A percentile compares a stretch with the other conserved stretches of the same genome.
Evolutionary conservation across 768 basidiomycete species (phyloP).

Genomic region (Leccinum olivaceopallidum): DNA sequence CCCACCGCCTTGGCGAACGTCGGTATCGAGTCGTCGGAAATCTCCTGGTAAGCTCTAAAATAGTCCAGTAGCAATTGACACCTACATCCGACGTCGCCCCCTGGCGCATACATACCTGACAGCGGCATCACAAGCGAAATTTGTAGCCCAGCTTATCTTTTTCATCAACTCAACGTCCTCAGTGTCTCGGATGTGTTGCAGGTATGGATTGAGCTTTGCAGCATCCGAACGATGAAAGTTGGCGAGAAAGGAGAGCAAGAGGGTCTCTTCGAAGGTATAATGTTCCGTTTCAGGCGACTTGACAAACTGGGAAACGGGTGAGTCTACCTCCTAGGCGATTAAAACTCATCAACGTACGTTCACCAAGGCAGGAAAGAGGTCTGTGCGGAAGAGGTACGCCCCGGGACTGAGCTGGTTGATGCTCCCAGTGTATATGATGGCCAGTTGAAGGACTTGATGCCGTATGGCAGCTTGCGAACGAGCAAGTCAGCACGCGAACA

Average conservation of each 20-base stretch:
- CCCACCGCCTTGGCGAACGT: constrained; percentile 52
- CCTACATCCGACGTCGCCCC: neutral
- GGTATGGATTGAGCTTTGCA: constrained; percentile 66
- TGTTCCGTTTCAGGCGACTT: no score
- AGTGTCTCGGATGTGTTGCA: constrained; percentile 24
- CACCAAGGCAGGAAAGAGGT: no score
- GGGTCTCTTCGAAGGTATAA: no score
- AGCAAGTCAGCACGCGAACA: no score
- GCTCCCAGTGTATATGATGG: no score
- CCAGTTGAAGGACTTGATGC: no score
- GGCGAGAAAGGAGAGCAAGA: constrained; percentile 48
- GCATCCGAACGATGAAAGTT: constrained; percentile 77
- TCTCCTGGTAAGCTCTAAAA: constrained; percentile 55
- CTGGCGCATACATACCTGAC: constrained; percentile 44
- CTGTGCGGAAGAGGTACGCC: no score
- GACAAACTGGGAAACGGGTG: no score
- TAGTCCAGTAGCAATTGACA: neutral
- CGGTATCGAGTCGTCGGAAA: constrained; percentile 52
- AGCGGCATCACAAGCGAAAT: constrained; percentile 50
- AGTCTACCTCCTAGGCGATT: no score
- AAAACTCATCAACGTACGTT: no score
- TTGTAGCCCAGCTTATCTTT: constrained; percentile 57
- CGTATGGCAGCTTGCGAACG: no score
- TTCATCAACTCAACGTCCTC: constrained; percentile 52
- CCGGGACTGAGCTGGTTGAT: no score